These are phyloP conservation scores for Pythium utonaiense DNA, from an alignment of 352 stramenopile species.

Conservation along the genomic window DNA sequence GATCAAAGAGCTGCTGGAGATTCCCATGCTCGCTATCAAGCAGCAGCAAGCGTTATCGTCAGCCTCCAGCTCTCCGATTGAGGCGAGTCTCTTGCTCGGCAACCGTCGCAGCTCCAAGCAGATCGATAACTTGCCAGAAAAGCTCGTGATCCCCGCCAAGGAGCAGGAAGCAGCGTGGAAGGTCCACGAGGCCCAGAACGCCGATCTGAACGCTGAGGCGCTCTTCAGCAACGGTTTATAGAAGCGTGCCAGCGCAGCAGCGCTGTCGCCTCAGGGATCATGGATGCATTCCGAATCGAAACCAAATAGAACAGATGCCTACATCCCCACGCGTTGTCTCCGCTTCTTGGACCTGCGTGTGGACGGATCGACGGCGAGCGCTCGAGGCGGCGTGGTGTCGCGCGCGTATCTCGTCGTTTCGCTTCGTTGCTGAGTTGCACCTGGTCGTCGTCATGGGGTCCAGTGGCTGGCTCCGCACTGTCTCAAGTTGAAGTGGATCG, in stretches of 20 bases:
- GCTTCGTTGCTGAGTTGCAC: background rate
- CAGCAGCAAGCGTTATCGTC: constrained; percentile 33
- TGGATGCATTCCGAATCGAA: background rate
- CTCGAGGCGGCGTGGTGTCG: background rate
- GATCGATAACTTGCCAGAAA: constrained; percentile 66
- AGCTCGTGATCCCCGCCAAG: constrained; percentile 55
- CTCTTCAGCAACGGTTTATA: constrained; percentile 31
- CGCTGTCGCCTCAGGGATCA: background rate
- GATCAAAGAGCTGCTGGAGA: constrained; percentile 76
- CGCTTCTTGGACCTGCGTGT: too few relatives aligned
- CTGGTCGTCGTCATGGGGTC: background rate
- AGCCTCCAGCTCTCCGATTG: constrained; percentile 26
- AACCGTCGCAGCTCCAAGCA: constrained; percentile 37
- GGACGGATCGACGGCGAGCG: too few relatives aligned
- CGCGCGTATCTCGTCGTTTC: background rate
- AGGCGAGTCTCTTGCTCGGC: constrained; percentile 22
- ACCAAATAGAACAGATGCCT: background rate
- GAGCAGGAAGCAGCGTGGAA: constrained; percentile 42
- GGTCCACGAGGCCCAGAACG: constrained; percentile 45
- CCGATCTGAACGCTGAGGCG: constrained; percentile 42
- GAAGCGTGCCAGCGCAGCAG: too few relatives aligned
- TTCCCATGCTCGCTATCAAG: constrained; percentile 55
- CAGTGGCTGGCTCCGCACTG: background rate
- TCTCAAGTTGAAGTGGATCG: background rate
- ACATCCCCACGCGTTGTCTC: too few relatives aligned